These are phyloP conservation scores for Exophiala xenobiotica DNA, from an alignment of 2,329 filamentous ascomycete species.

Conservation along the genomic window DNA sequence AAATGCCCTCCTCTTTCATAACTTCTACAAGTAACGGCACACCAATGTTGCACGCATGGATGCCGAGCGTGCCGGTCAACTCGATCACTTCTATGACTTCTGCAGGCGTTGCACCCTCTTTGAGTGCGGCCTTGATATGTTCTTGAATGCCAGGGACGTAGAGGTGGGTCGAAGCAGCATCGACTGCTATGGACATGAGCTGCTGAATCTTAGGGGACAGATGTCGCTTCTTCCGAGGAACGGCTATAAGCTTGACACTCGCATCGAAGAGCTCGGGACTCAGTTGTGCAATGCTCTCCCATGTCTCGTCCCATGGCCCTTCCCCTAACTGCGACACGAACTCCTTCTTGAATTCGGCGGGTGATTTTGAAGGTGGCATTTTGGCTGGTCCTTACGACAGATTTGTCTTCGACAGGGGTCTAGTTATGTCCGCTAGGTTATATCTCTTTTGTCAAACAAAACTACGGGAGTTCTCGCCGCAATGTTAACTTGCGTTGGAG, in stretches of 20 bases:
- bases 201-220: constrained; percentile 24
- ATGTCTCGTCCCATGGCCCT: constrained; percentile 20
- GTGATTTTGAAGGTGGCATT: constrained; percentile 13
- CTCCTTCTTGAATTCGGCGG: constrained; percentile 11
- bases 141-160: constrained; percentile 45
- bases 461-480: not conserved
- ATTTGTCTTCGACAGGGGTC: not conserved
- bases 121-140: constrained; percentile 42
- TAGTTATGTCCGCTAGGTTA: not conserved
- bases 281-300: constrained; percentile 22
- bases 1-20: constrained; percentile 41
- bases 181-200: constrained; percentile 37
- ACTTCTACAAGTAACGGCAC: constrained; percentile 50
- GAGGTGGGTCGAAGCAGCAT: constrained; percentile 47
- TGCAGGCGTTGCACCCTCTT: constrained; percentile 40
- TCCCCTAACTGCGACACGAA: constrained; percentile 13
- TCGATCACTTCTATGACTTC: constrained; percentile 51
- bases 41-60: constrained; percentile 50
- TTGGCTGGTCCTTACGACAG: not conserved
- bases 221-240: constrained; percentile 18
- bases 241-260: constrained; percentile 20
- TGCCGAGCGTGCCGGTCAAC: constrained; percentile 46
- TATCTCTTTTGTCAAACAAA: not conserved
- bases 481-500: not conserved
- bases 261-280: constrained; percentile 18